These are phyloP conservation scores for Hirschfeldia incana DNA, from an alignment of 345 rosid species.

Conservation along the genomic window DNA sequence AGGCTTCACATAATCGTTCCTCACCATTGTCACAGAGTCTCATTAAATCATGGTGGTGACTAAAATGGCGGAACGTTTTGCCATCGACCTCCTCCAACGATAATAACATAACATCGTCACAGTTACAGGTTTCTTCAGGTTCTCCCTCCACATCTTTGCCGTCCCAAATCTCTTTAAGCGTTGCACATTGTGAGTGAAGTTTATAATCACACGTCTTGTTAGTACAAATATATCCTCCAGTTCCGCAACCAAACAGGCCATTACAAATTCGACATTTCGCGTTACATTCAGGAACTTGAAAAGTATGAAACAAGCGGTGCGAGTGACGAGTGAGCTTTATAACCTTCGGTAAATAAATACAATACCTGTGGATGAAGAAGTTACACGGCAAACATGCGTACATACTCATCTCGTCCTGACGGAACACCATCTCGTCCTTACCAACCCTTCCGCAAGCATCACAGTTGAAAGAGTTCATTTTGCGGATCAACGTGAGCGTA, in stretches of 20 bases:
- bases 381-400: background rate
- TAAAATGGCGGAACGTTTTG: background rate
- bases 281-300: background rate
- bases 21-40: background rate
- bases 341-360: background rate
- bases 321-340: constrained; percentile 7
- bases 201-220: background rate
- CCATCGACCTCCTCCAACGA: background rate
- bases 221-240: constrained; percentile 5
- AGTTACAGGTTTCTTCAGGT: background rate
- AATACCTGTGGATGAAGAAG: background rate
- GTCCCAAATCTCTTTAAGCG: background rate
- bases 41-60: constrained; percentile 1
- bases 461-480: background rate
- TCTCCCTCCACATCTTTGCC: constrained; percentile 13
- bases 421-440: background rate
- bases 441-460: background rate
- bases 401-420: background rate
- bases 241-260: background rate
- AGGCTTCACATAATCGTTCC: background rate
- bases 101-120: background rate
- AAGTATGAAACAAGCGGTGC: background rate
- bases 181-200: constrained; percentile 1
- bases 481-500: background rate
- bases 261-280: background rate